Percentiles rank a stretch among this genome's conserved stretches.
These are phyloP conservation scores for Podila horticola DNA, from an alignment of 192 early-diverging fungal species.

Conservation along the genomic window DNA sequence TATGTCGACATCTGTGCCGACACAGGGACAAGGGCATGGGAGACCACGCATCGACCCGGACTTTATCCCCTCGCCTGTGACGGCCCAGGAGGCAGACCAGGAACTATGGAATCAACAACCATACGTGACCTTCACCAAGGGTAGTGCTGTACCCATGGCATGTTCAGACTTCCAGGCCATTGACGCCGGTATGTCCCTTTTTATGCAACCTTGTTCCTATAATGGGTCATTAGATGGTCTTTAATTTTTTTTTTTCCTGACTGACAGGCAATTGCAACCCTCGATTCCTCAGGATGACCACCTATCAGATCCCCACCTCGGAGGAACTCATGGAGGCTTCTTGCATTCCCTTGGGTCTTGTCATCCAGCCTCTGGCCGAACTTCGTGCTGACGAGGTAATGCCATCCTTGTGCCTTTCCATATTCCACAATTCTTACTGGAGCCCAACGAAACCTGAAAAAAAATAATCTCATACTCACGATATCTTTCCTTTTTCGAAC, in stretches of 20 bases:
- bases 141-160: conserved; percentile 77
- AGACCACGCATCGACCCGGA: conserved; percentile 91
- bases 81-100: conserved; percentile 88
- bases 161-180: conserved; percentile 82
- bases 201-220: neutral
- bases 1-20: neutral
- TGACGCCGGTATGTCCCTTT: conserved; percentile 78
- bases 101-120: conserved; percentile 67
- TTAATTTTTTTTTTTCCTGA: neutral
- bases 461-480: neutral
- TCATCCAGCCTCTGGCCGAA: conserved; percentile 93
- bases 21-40: neutral
- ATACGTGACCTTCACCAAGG: conserved; percentile 78
- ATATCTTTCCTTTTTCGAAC: neutral
- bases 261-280: conserved; percentile 86
- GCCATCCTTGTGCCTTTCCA: neutral
- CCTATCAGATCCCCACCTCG: conserved; percentile 86
- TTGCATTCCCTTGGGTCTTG: conserved; percentile 85
- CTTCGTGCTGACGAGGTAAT: conserved; percentile 79
- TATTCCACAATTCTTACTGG: neutral
- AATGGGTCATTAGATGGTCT: neutral
- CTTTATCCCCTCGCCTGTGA: conserved; percentile 91
- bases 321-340: conserved; percentile 83
- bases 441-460: neutral
- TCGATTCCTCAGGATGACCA: conserved; percentile 89